Percentiles rank a stretch among this genome's conserved stretches.
phyloP scores from a whole-genome alignment of 108 stramenopile species.

The Schizochytrium sp. region DNA sequence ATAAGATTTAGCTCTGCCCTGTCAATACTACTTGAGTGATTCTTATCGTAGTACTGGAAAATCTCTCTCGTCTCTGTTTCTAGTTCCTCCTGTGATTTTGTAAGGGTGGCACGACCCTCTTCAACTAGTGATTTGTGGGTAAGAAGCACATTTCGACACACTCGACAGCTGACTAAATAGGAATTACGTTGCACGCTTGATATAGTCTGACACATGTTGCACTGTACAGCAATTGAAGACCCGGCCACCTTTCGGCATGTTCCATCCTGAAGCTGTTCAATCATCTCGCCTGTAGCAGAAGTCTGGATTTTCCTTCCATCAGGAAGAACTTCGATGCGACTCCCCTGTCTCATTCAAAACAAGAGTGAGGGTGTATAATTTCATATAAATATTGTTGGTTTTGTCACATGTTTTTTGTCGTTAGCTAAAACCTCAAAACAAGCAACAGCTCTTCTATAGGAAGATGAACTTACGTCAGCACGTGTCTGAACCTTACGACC shows the following conservation, averaged over 20 bases:
- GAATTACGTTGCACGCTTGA: slow-evolving; percentile 35
- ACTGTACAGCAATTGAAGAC: slow-evolving; percentile 29
- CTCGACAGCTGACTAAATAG: slow-evolving; percentile 25
- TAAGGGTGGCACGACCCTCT: not conserved
- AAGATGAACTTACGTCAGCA: slow-evolving; percentile 45
- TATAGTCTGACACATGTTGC: slow-evolving; percentile 45
- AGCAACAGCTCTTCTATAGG: not conserved
- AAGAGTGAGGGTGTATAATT: not conserved
- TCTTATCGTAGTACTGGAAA: slow-evolving; percentile 13
- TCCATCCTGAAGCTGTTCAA: not conserved
- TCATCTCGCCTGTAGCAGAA: not conserved
- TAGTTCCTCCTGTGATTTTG: slow-evolving; percentile 41
- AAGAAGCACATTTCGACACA: slow-evolving; percentile 38
- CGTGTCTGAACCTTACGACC: slow-evolving; percentile 40
- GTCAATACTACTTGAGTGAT: slow-evolving; percentile 40
- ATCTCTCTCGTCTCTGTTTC: slow-evolving; percentile 7
- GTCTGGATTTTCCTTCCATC: slow-evolving; percentile 56
- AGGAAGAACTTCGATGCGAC: slow-evolving; percentile 44
- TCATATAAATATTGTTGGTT: not conserved
- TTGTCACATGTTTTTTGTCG: not conserved
- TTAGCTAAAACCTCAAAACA: not conserved
- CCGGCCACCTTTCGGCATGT: slow-evolving; percentile 18
- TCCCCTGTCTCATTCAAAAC: not conserved
- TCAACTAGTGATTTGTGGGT: slow-evolving; percentile 32
- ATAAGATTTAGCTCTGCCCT: not conserved